Conservation (phyloP, 164 flowering plant genomes). For the Stephania yunnanensis region DNA sequence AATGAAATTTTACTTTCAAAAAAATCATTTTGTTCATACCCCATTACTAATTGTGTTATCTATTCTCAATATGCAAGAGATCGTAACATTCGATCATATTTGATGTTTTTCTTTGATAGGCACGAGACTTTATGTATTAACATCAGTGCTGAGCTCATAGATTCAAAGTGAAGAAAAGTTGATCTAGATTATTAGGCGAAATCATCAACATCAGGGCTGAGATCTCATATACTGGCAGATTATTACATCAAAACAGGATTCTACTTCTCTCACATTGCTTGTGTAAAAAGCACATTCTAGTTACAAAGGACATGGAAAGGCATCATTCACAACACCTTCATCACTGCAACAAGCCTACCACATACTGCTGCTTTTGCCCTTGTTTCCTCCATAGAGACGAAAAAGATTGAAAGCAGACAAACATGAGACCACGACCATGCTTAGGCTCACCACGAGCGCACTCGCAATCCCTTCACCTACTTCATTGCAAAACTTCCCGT, state of each 20-base stretch:
- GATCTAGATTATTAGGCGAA: not conserved
- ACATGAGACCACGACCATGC: conserved; percentile 51
- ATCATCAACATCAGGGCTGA: not conserved
- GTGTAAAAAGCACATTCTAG: not conserved
- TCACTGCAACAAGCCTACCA: conserved; percentile 27
- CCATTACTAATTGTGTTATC: too few relatives aligned
- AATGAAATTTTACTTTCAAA: too few relatives aligned
- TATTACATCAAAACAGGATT: not conserved
- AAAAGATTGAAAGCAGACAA: conserved; percentile 89
- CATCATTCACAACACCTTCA: not conserved
- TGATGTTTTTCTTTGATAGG: too few relatives aligned
- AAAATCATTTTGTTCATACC: too few relatives aligned
- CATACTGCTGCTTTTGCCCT: conserved; percentile 37
- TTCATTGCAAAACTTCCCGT: conserved; percentile 79
- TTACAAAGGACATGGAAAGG: not conserved
- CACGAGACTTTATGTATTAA: too few relatives aligned
- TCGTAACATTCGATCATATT: too few relatives aligned
- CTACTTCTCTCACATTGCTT: not conserved
- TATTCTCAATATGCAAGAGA: too few relatives aligned
- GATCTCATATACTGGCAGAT: not conserved
- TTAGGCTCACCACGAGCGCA: conserved; percentile 46
- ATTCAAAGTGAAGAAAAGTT: not conserved
- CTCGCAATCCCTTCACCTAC: conserved; percentile 78
- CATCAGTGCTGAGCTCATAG: not conserved
- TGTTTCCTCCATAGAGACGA: conserved; percentile 64